Base-by-base conservation (phyloP, 2,329 filamentous ascomycete species). In the Byssoonygena ceratinophila region DNA sequence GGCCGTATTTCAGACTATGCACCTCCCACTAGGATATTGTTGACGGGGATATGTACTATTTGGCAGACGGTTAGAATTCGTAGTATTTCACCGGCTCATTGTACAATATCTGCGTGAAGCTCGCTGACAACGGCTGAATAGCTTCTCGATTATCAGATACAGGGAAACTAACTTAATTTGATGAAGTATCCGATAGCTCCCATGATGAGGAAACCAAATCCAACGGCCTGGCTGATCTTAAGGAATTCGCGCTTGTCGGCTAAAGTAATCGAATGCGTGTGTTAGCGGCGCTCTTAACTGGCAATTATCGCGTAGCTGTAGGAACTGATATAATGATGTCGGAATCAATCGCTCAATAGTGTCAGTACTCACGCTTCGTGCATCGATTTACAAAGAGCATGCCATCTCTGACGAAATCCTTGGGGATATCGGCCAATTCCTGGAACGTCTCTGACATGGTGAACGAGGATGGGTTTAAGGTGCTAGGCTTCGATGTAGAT, bases 161-260 rank as follows among this genome's bases (percentile, higher is more conserved):
- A 16, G 29, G 14, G 20, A n/a, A 43, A 69, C 75, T 58, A 63
- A 79, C 77, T 79, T 66, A 80, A 66, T 69, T 80, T 80, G 58
- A 80, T 76, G 52, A 80, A 71, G 66, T 80, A 80, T 55, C 77
- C 77, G 59, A 79, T 80, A 46, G 75, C 73, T 58, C 76, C 75
- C 77, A 80, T 80, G 56, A 80, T 76, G 51, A 80, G 64, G 66
- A 80, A 80, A 2, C 77, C 77, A 63, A 79, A 76, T 58, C 76
- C 77, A 48, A 80, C 77, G 50, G 76, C 77, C 67, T 80, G 77
- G 58, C 74, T 76, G 64, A 80, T 80, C 66, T 79, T 79, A 61
- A 80, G 71, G 64, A 80, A 80, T 65, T 80, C 77, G 60, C 76
- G 72, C 65, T 74, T 74, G 66, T 80, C 77, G 63, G 77, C 76